Percentiles rank a stretch among this genome's conserved stretches.
These are phyloP conservation scores for Cytospora schulzeri DNA, from an alignment of 2,329 filamentous ascomycete genomes.

Conservation along the genomic window DNA sequence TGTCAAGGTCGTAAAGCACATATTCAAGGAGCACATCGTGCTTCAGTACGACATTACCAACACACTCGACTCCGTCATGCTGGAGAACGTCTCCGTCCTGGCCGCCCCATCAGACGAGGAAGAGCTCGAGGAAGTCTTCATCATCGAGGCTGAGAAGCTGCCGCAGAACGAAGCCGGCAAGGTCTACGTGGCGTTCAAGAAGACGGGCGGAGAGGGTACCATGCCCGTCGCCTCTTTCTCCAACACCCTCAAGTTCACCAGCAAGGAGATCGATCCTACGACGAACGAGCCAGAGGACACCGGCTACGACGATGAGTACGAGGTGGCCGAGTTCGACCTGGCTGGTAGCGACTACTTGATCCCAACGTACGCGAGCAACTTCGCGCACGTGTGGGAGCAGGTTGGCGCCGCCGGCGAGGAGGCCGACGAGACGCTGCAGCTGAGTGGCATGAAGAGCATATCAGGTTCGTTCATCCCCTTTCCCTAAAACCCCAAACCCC, in stretches of 20 bases:
- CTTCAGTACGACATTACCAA: conserved; percentile 98
- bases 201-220: conserved; percentile 72
- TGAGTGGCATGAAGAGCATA: conserved; percentile 88
- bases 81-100: conserved; percentile 86
- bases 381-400: conserved; percentile 94
- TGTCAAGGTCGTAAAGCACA: conserved; percentile 89
- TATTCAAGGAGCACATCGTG: conserved; percentile 96
- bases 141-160: conserved; percentile 84
- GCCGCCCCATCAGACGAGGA: conserved; percentile 81
- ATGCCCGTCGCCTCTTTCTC: conserved; percentile 82
- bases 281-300: conserved; percentile 89
- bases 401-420: conserved; percentile 87
- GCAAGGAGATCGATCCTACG: conserved; percentile 94
- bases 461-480: conserved; percentile 62
- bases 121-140: conserved; percentile 86
- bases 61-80: conserved; percentile 85
- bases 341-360: conserved; percentile 91
- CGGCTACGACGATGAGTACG: conserved; percentile 97
- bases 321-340: conserved; percentile 91
- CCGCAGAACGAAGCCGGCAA: conserved; percentile 85
- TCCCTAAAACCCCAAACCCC: not conserved
- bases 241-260: conserved; percentile 94
- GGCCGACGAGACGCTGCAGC: conserved; percentile 85
- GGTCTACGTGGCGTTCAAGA: conserved; percentile 93
- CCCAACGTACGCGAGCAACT: conserved; percentile 91